Percentiles rank a stretch among this genome's conserved stretches.
These are phyloP conservation scores for Candida verbasci DNA, from an alignment of 805 yeast species.

Conservation along the genomic window DNA sequence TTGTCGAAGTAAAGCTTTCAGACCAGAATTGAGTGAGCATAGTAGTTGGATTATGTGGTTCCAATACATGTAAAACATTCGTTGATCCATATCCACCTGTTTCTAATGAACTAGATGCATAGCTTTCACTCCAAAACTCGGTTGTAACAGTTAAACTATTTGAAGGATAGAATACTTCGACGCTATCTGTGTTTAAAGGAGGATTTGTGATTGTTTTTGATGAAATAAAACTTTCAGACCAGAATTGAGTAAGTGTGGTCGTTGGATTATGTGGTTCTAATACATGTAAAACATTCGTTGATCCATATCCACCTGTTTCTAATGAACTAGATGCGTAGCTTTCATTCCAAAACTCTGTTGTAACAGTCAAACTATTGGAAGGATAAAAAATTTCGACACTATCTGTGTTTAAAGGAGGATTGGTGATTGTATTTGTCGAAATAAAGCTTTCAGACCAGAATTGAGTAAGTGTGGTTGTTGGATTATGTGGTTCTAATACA, in stretches of 20 bases:
- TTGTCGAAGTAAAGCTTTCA: too few species aligned
- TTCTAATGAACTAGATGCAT: too few species aligned
- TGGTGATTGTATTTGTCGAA: too few species aligned
- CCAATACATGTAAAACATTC: too few species aligned
- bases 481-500: constrained; percentile 1
- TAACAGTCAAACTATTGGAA: neutral
- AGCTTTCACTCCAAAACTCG: too few species aligned
- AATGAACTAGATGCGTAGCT: neutral
- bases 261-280: constrained; percentile 10
- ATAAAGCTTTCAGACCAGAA: constrained; percentile 3
- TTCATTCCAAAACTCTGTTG: constrained; percentile 3
- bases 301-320: neutral
- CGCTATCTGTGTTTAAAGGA: constrained; percentile 6
- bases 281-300: constrained; percentile 10
- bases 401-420: too few species aligned
- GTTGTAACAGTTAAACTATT: too few species aligned
- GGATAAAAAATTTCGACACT: constrained; percentile 8
- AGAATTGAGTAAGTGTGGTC: neutral
- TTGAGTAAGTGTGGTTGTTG: neutral
- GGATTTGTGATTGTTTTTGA: constrained; percentile 8
- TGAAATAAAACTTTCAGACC: neutral
- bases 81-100: too few species aligned
- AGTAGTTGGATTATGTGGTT: too few species aligned
- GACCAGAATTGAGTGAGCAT: too few species aligned
- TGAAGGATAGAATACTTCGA: constrained; percentile 7